Conservation (phyloP, 441 rosid genomes). For the Aleurites moluccanus region DNA sequence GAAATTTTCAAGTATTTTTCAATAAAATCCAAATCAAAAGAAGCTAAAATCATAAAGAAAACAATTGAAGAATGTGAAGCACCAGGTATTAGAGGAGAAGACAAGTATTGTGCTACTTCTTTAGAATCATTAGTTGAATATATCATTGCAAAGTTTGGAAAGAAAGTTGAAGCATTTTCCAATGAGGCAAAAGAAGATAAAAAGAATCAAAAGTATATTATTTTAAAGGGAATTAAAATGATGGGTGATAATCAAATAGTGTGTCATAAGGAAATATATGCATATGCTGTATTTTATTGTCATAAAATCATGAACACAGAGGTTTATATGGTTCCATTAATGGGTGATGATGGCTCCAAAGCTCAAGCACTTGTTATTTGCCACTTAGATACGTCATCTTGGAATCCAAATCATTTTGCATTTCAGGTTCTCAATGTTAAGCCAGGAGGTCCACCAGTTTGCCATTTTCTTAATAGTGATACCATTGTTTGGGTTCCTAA, state of each 20-base stretch:
- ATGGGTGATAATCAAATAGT: constrained; percentile 5
- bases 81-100: constrained; percentile 10
- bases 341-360: not conserved
- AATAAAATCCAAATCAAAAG: not conserved
- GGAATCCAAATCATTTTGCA: not conserved
- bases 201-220: not conserved
- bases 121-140: constrained; percentile 14
- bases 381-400: not conserved
- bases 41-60: not conserved
- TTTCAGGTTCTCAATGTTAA: not conserved
- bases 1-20: constrained; percentile 4
- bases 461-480: constrained; percentile 9
- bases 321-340: constrained; percentile 1
- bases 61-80: constrained; percentile 6
- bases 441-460: constrained; percentile 1
- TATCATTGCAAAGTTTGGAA: not conserved
- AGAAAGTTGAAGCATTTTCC: not conserved
- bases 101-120: constrained; percentile 14
- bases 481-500: constrained; percentile 11
- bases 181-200: constrained; percentile 11
- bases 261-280: constrained; percentile 10
- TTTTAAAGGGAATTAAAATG: not conserved
- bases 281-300: constrained; percentile 13
- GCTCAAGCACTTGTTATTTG: not conserved
- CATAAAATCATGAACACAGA: not conserved